A percentile compares a stretch with the other conserved stretches of the same genome.
Evolutionary conservation across 148 eudicot genomes (phyloP).

Genomic region (Amaranthus hypochondriacus): DNA sequence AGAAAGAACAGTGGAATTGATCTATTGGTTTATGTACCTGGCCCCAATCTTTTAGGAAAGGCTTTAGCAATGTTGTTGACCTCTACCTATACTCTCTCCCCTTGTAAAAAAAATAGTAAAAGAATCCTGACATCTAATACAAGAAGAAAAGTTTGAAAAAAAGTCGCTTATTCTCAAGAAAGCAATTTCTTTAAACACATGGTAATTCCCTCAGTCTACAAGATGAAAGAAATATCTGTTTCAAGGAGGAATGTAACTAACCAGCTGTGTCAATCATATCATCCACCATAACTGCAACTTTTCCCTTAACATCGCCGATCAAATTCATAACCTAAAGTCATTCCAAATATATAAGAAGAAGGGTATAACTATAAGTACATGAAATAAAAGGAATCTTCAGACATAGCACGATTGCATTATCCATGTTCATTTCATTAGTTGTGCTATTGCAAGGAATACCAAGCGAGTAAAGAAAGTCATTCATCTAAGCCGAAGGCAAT

Average conservation of each 20-base stretch:
- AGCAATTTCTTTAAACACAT: background rate
- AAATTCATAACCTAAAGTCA: conserved; percentile 78
- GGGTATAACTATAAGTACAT: background rate
- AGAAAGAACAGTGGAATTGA: background rate
- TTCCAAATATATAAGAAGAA: background rate
- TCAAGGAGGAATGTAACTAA: conserved; percentile 26
- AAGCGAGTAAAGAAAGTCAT: background rate
- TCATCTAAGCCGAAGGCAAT: background rate
- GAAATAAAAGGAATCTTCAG: background rate
- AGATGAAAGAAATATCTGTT: background rate
- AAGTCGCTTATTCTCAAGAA: background rate
- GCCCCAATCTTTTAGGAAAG: background rate
- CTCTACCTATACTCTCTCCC: too few species aligned
- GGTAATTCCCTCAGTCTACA: background rate
- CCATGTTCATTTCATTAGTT: background rate
- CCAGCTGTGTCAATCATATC: conserved; percentile 99
- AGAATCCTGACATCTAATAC: too few species aligned
- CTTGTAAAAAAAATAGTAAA: too few species aligned
- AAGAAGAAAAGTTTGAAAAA: too few species aligned
- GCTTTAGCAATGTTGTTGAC: too few species aligned
- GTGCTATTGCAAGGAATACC: background rate
- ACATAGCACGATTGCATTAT: background rate
- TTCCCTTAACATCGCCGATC: conserved; percentile 95
- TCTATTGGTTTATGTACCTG: background rate
- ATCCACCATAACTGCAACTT: conserved; percentile 96